Conservation (phyloP, 2,329 filamentous ascomycete genomes). For the Didymella pomorum region DNA sequence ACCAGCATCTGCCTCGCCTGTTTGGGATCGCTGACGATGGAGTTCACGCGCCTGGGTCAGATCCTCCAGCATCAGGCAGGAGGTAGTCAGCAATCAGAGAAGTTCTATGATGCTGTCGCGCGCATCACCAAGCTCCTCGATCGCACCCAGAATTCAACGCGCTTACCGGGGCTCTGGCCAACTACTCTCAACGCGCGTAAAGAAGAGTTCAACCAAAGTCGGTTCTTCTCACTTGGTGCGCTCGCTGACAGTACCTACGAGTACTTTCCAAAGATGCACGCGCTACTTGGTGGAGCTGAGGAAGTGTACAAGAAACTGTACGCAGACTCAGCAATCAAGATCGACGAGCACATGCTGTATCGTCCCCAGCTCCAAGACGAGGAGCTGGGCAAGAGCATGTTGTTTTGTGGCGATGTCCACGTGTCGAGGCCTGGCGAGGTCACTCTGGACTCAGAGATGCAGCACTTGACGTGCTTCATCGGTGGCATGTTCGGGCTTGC, state of each 20-base stretch:
- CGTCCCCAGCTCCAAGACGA: slow-evolving; percentile 52
- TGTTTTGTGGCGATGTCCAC: slow-evolving; percentile 49
- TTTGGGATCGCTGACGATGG: slow-evolving; percentile 56
- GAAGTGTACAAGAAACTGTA: slow-evolving; percentile 63
- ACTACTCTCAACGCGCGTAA: slow-evolving; percentile 51
- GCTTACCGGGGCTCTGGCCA: slow-evolving; percentile 49
- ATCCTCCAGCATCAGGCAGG: slow-evolving; percentile 18
- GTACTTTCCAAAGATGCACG: slow-evolving; percentile 50
- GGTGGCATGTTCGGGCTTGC: slow-evolving; percentile 69
- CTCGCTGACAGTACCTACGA: slow-evolving; percentile 52
- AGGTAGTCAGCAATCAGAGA: slow-evolving; percentile 39
- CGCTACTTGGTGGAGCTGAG: slow-evolving; percentile 54
- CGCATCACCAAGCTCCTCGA: slow-evolving; percentile 46
- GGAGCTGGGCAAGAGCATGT: slow-evolving; percentile 34
- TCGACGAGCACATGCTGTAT: slow-evolving; percentile 59
- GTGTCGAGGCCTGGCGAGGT: slow-evolving; percentile 25
- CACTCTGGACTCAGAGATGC: slow-evolving; percentile 57
- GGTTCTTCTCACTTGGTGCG: slow-evolving; percentile 47
- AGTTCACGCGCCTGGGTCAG: slow-evolving; percentile 51
- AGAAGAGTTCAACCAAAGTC: slow-evolving; percentile 38
- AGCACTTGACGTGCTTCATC: slow-evolving; percentile 67
- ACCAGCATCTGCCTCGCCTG: slow-evolving; percentile 56
- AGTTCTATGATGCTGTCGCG: slow-evolving; percentile 50
- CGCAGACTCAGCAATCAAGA: slow-evolving; percentile 57
- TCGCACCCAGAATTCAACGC: slow-evolving; percentile 40